Conservation (phyloP, 2,329 filamentous ascomycete species). For the Hymenoscyphus infarciens region DNA sequence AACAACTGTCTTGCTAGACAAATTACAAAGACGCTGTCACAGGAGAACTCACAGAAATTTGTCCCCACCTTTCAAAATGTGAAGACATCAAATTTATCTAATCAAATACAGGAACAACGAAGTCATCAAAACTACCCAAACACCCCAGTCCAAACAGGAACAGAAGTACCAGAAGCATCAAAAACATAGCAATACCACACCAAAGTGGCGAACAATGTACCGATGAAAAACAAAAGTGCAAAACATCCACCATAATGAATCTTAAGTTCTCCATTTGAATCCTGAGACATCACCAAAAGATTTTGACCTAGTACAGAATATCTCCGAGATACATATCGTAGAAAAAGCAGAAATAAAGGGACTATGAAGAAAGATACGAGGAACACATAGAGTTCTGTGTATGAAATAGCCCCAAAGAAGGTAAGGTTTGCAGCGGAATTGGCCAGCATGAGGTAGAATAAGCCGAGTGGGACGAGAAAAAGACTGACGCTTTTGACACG, state of each 20-base stretch:
- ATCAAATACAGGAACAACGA: not conserved
- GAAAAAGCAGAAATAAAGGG: not conserved
- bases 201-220: not conserved
- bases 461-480: not conserved
- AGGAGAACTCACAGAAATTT: too few species aligned
- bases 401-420: not conserved
- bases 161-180: not conserved
- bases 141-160: slow-evolving; percentile 3
- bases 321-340: not conserved
- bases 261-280: not conserved
- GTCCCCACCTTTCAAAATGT: too few species aligned
- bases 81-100: not conserved
- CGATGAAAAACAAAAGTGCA: not conserved
- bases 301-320: not conserved
- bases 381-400: not conserved
- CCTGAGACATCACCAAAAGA: not conserved
- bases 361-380: not conserved
- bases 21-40: too few species aligned
- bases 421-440: not conserved
- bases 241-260: slow-evolving; percentile 2
- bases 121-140: not conserved
- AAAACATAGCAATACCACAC: slow-evolving; percentile 7
- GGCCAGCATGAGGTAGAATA: not conserved
- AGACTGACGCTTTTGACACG: not conserved
- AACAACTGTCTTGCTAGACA: too few species aligned